phyloP scores from a whole-genome alignment of 768 basidiomycete genomes.

The Amanita subjunquillea region DNA sequence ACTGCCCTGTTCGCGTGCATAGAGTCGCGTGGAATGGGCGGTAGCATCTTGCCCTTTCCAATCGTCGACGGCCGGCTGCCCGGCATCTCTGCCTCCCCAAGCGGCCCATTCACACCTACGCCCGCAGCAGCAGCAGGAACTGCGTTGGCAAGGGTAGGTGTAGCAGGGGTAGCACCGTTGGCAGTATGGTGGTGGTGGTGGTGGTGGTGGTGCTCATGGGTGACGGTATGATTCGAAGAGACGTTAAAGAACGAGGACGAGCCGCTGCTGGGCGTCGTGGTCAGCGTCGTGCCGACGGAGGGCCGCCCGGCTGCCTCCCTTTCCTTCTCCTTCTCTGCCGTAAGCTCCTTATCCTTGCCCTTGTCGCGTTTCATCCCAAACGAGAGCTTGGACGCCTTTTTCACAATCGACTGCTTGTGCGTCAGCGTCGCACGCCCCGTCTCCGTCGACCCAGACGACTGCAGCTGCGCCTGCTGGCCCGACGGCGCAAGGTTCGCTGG shows the following conservation, averaged over 20 bases:
- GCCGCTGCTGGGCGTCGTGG: constrained; percentile 61
- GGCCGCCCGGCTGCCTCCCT: constrained; percentile 24
- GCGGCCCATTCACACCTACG: constrained; percentile 1
- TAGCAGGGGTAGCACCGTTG: constrained; percentile 14
- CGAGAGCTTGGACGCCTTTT: constrained; percentile 72
- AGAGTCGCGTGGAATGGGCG: constrained; percentile 74
- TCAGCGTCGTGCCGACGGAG: constrained; percentile 38
- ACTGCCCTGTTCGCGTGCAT: constrained; percentile 16
- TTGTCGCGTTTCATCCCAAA: constrained; percentile 54
- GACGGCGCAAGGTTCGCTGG: constrained; percentile 14
- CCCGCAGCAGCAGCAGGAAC: too few relatives aligned
- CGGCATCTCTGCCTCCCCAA: constrained; percentile 13
- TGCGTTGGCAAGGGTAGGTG: too few relatives aligned
- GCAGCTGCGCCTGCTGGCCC: constrained; percentile 24
- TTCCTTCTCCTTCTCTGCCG: constrained; percentile 24
- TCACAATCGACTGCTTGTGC: constrained; percentile 42
- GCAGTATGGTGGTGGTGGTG: neutral
- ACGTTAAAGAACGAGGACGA: constrained; percentile 86
- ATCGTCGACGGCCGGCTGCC: constrained; percentile 32
- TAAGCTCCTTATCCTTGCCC: constrained; percentile 34
- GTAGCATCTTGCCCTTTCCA: constrained; percentile 55
- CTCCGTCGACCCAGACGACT: constrained; percentile 39
- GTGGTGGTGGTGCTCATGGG: neutral
- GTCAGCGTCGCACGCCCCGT: constrained; percentile 24
- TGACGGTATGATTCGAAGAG: constrained; percentile 37